Conservation (phyloP, 768 basidiomycete species). For the Sporobolomyces roseus region DNA sequence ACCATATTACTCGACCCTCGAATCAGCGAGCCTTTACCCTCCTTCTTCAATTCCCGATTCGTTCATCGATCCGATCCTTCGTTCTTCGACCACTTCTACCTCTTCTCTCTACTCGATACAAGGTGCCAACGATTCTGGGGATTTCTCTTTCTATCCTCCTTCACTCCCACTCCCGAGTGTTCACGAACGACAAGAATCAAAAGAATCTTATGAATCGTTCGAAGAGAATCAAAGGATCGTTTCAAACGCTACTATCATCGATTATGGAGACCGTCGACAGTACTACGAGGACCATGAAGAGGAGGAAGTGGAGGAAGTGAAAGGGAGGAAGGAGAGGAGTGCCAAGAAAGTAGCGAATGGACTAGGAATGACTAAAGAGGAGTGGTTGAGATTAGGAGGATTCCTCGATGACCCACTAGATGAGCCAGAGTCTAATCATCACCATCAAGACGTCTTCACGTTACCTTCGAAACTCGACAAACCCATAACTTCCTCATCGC, state of each 20-base stretch:
- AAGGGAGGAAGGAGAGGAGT: background rate
- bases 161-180: background rate
- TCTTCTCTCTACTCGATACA: no score
- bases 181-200: no score
- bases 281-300: background rate
- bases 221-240: conserved; percentile 1
- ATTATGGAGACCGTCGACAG: conserved; percentile 12
- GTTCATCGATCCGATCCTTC: conserved; percentile 29
- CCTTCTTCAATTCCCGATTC: background rate
- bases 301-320: background rate
- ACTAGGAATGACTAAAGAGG: conserved; percentile 30
- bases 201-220: no score
- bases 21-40: no score
- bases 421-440: background rate
- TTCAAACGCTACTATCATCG: conserved; percentile 13
- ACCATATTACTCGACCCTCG: no score
- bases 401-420: background rate
- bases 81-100: conserved; percentile 9
- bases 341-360: background rate
- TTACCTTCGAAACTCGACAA: background rate
- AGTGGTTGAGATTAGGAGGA: conserved; percentile 32
- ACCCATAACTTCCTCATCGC: background rate
- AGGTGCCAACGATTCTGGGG: background rate
- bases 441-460: background rate
- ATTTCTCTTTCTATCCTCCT: background rate